Conservation (phyloP, 2,329 filamentous ascomycete genomes). For the Cordyceps fumosorosea region DNA sequence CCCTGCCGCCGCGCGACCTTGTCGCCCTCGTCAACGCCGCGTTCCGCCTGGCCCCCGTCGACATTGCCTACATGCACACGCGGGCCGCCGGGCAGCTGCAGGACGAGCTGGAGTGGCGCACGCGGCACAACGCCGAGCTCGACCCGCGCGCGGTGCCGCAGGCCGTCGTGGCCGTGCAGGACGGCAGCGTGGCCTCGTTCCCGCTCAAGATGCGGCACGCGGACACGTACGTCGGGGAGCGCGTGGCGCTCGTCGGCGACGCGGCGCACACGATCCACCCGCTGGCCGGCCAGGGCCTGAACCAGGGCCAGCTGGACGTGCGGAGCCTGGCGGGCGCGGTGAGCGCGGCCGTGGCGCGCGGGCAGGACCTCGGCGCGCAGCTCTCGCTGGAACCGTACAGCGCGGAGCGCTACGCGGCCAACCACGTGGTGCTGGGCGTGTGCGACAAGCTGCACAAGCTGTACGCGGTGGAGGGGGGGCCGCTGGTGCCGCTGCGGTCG, state of each 20-base stretch:
- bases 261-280: slow-evolving; percentile 94
- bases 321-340: slow-evolving; percentile 71
- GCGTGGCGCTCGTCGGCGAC: slow-evolving; percentile 88
- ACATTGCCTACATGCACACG: slow-evolving; percentile 77
- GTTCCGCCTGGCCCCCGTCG: slow-evolving; percentile 72
- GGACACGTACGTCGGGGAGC: slow-evolving; percentile 85
- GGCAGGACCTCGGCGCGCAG: slow-evolving; percentile 76
- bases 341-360: slow-evolving; percentile 68
- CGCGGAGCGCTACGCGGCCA: slow-evolving; percentile 72
- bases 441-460: slow-evolving; percentile 90
- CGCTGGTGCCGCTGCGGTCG: slow-evolving; percentile 72
- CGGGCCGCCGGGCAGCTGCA: slow-evolving; percentile 46
- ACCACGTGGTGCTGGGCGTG: slow-evolving; percentile 70
- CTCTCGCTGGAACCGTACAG: slow-evolving; percentile 78
- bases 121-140: slow-evolving; percentile 65
- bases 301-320: slow-evolving; percentile 86
- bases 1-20: slow-evolving; percentile 66
- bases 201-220: slow-evolving; percentile 87
- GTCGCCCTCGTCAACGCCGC: slow-evolving; percentile 86
- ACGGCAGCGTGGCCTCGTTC: slow-evolving; percentile 78
- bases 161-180: slow-evolving; percentile 62
- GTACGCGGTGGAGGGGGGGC: slow-evolving; percentile 74
- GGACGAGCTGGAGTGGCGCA: slow-evolving; percentile 80
- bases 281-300: slow-evolving; percentile 88
- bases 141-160: slow-evolving; percentile 55